These are phyloP conservation scores for Phoma herbarum DNA, from an alignment of 2,329 filamentous ascomycete species.

Conservation along the genomic window DNA sequence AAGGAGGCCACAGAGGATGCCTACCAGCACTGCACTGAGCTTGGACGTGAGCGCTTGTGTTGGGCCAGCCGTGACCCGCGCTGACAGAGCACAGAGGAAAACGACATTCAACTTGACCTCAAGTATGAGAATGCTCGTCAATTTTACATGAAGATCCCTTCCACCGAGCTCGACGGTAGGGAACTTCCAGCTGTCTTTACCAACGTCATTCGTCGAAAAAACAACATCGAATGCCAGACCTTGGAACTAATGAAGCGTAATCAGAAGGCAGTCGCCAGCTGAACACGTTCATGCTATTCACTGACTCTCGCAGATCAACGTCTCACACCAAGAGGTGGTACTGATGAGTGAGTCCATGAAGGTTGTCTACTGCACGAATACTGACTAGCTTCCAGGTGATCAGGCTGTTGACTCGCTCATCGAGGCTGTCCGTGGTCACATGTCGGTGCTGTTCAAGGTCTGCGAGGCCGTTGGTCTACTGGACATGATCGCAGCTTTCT, in stretches of 20 bases:
- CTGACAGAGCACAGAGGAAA: constrained; percentile 49
- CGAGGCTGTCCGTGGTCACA: constrained; percentile 72
- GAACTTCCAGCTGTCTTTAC: constrained; percentile 75
- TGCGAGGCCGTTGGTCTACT: constrained; percentile 87
- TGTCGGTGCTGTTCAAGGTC: constrained; percentile 79
- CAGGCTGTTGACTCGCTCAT: constrained; percentile 76
- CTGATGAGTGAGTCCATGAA: constrained; percentile 66
- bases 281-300: neutral
- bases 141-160: constrained; percentile 77
- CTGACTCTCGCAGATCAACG: constrained; percentile 69
- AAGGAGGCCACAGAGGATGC: constrained; percentile 87
- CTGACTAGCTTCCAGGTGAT: constrained; percentile 59
- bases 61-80: neutral
- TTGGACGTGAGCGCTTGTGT: constrained; percentile 64
- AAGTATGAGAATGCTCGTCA: constrained; percentile 80
- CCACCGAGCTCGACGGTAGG: constrained; percentile 68
- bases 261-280: constrained; percentile 46
- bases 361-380: neutral
- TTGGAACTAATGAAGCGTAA: constrained; percentile 83
- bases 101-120: constrained; percentile 69
- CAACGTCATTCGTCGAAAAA: constrained; percentile 76
- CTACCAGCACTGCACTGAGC: constrained; percentile 71
- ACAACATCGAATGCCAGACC: constrained; percentile 87
- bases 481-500: constrained; percentile 70
- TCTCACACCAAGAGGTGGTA: constrained; percentile 85